Percentiles rank a stretch among this genome's conserved stretches.
phyloP scores from a whole-genome alignment of 768 basidiomycete genomes.

The Gloeophyllum trabeum region DNA sequence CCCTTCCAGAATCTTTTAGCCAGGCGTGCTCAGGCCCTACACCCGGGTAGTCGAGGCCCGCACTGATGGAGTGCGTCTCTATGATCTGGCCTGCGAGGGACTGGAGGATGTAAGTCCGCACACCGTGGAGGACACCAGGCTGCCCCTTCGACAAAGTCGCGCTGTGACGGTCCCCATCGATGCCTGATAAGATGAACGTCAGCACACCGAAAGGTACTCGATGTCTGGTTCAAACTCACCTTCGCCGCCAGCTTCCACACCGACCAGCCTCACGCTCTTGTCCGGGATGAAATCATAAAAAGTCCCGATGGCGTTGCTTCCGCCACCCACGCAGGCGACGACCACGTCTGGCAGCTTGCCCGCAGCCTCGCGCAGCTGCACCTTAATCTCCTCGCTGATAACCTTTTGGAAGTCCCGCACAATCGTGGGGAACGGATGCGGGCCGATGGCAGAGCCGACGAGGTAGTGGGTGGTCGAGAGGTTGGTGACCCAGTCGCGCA shows the following conservation, averaged over 20 bases:
- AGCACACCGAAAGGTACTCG: too few species aligned
- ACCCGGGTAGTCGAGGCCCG: conserved; percentile 92
- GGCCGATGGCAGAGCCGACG: conserved; percentile 94
- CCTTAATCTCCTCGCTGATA: conserved; percentile 91
- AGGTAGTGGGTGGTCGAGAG: conserved; percentile 91
- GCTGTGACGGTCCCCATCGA: conserved; percentile 79
- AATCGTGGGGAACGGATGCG: conserved; percentile 98
- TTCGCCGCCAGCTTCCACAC: conserved; percentile 97
- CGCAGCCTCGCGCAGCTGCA: conserved; percentile 55
- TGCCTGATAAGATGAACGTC: too few species aligned
- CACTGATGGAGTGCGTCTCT: conserved; percentile 96
- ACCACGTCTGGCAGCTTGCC: conserved; percentile 91
- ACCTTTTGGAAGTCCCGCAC: conserved; percentile 97
- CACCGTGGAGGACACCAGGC: conserved; percentile 93
- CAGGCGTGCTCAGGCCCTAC: conserved; percentile 98
- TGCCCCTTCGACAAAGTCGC: conserved; percentile 88
- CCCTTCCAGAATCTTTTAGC: conserved; percentile 90
- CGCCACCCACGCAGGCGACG: conserved; percentile 96
- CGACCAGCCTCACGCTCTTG: conserved; percentile 74
- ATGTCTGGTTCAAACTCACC: conserved; percentile 52
- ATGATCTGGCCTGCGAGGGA: conserved; percentile 84
- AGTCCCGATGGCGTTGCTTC: conserved; percentile 94
- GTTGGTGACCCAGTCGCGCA: conserved; percentile 98
- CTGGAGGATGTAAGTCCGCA: conserved; percentile 91
- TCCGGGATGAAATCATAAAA: conserved; percentile 96